Evolutionary conservation across 352 stramenopile species (phyloP), one percentile per base, ranked within the genome.

Genomic region (Globisporangium recalcitrans): DNA sequence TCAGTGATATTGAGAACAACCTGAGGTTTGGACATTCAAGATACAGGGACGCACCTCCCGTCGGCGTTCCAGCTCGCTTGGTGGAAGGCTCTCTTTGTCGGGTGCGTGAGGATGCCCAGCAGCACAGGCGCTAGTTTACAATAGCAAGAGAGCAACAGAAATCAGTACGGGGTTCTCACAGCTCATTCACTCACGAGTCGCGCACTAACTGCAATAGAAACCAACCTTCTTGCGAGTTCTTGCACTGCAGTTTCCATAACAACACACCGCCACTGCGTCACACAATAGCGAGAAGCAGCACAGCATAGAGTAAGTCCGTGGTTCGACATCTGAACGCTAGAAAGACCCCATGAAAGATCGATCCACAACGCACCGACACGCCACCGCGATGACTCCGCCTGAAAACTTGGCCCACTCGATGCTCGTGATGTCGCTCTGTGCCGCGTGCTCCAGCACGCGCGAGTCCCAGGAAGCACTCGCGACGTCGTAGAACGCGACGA

Each of bases 21-120:
- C 36, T 34, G 11, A 34, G 31, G 3, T 34, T 10, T 10, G 31
- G 31, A 9, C 31, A 34, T 34, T 11, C 31, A 34, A 13, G 31
- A 34, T 34, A 27, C 8, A 56, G 19, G 42, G 51, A 42, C 7
- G 24, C 53, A 80, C 74, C 72, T 85, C 49, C 84, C 84, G 32
- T 93, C 84, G 7, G 72, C 78, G 52, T 80, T 91, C 84, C 84
- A 93, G 68, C 64, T 78, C 56, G 85, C 64, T 62, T 90, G 71
- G 31, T 70, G 67, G 54, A 91, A 89, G 1, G 62, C 31, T 19
- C 36, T 73, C 57, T 77, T 75, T 27, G 60, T 80, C 22, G 81
- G 78, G 58, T 90, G 80, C 31, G 70, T 78, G 27, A 91, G n/a
- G 19, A 90, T 69, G 19, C 87, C 75, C 47, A 86, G 47, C 49